These are phyloP conservation scores for Pedinophyceae sp. DNA, from an alignment of 139 green algal genomes.

Conservation along the genomic window DNA sequence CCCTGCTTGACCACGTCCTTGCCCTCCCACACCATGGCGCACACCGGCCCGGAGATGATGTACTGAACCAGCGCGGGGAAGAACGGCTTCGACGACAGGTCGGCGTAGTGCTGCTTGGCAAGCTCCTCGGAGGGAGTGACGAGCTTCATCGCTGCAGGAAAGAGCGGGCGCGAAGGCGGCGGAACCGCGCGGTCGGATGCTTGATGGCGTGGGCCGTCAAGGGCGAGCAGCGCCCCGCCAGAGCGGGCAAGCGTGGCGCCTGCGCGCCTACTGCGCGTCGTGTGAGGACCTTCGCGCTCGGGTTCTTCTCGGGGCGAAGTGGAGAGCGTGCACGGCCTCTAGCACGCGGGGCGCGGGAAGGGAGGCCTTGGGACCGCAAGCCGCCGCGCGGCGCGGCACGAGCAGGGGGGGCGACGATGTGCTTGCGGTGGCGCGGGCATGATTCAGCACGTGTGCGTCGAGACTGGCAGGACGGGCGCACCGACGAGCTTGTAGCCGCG, in stretches of 20 bases:
- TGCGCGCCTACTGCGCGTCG: not conserved
- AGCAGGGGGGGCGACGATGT: not conserved
- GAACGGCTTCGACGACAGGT: conserved; percentile 85
- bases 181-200: no score
- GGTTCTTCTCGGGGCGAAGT: conserved; percentile 72
- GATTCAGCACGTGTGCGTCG: not conserved
- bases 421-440: not conserved
- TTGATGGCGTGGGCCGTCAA: not conserved
- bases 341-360: not conserved
- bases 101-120: conserved; percentile 88
- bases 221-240: not conserved
- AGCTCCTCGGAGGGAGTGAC: conserved; percentile 13
- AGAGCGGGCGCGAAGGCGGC: not conserved
- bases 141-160: conserved; percentile 7
- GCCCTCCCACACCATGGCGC: conserved; percentile 69
- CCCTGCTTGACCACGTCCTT: conserved; percentile 63
- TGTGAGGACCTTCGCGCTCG: conserved; percentile 35
- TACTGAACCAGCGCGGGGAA: conserved; percentile 88
- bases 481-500: conserved; percentile 74
- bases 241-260: not conserved
- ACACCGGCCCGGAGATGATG: conserved; percentile 91
- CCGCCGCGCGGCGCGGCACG: not conserved
- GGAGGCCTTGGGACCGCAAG: not conserved
- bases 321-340: not conserved
- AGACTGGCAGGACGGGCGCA: not conserved